Percentiles rank a stretch among this genome's conserved stretches.
These are phyloP conservation scores for Aspergillus uvarum DNA, from an alignment of 2,329 filamentous ascomycete genomes.

Conservation along the genomic window DNA sequence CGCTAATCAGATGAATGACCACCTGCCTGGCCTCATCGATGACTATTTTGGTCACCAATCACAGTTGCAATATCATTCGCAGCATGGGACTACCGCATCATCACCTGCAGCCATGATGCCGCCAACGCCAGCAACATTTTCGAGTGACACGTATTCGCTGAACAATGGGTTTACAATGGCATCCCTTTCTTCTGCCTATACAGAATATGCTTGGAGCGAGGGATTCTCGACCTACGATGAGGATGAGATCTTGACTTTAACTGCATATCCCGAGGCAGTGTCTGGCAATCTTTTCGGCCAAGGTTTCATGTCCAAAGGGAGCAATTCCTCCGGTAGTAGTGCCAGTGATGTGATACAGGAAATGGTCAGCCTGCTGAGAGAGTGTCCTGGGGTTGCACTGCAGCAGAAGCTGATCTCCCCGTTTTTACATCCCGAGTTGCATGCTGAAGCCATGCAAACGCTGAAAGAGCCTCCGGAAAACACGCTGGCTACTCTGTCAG, in stretches of 20 bases:
- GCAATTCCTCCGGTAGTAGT: neutral
- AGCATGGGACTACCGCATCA: neutral
- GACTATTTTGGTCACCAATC: neutral
- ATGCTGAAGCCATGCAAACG: conserved; percentile 15
- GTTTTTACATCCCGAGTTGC: conserved; percentile 17
- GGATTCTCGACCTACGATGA: neutral
- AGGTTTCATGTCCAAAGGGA: conserved; percentile 7
- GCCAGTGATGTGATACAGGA: conserved; percentile 10
- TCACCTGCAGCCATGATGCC: neutral
- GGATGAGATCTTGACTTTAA: neutral
- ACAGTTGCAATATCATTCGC: neutral
- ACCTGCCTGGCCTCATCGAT: conserved; percentile 5
- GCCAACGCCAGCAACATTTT: neutral
- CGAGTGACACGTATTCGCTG: neutral
- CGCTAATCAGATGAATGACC: neutral
- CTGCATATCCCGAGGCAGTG: neutral
- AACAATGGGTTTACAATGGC: neutral
- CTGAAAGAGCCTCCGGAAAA: conserved; percentile 17
- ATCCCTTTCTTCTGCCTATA: neutral
- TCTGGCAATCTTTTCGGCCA: conserved; percentile 9
- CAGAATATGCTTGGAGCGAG: neutral
- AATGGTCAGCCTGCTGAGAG: conserved; percentile 11
- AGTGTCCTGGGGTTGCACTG: conserved; percentile 14
- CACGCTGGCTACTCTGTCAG: conserved; percentile 15
- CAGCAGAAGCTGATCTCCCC: conserved; percentile 19